Evolutionary conservation across 768 basidiomycete genomes (phyloP).

Genomic region (Russula griseocarnosa): DNA sequence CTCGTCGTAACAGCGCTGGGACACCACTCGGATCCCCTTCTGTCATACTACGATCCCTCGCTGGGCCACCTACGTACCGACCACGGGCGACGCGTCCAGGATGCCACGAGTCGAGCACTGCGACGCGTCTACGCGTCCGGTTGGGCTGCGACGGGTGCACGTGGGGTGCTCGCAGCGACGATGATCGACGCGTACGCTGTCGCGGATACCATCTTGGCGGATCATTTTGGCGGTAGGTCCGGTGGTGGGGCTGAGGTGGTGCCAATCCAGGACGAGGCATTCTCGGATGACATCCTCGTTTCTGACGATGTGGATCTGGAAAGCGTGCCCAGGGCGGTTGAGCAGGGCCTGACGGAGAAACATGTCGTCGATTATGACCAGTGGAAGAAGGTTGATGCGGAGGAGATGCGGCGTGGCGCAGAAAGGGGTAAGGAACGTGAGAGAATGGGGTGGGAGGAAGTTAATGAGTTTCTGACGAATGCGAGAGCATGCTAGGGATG

Average conservation of each 20-base stretch:
- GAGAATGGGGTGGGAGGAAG: slow-evolving; percentile 68
- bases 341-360: slow-evolving; percentile 40
- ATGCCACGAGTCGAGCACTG: slow-evolving; percentile 36
- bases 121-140: slow-evolving; percentile 84
- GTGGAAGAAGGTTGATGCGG: slow-evolving; percentile 72
- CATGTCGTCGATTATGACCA: slow-evolving; percentile 59
- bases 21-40: slow-evolving; percentile 65
- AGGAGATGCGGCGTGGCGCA: slow-evolving; percentile 62
- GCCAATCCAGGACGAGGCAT: background rate
- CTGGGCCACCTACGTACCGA: slow-evolving; percentile 54
- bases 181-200: slow-evolving; percentile 89
- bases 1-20: slow-evolving; percentile 54
- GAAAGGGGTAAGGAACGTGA: slow-evolving; percentile 66
- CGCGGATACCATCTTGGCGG: slow-evolving; percentile 64
- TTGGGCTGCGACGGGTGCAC: slow-evolving; percentile 90
- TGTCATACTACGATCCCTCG: slow-evolving; percentile 55
- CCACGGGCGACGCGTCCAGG: slow-evolving; percentile 46
- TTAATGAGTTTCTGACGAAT: slow-evolving; percentile 34
- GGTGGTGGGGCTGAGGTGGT: background rate
- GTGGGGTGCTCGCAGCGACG: slow-evolving; percentile 86
- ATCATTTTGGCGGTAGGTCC: slow-evolving; percentile 38
- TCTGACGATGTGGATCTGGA: slow-evolving; percentile 41
- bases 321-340: slow-evolving; percentile 47
- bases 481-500: background rate
- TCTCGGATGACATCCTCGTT: slow-evolving; percentile 28